Evolutionary conservation across 1,139 yeast species (phyloP), one percentile per base, ranked within the genome.

Genomic region (Taphrina communis): DNA sequence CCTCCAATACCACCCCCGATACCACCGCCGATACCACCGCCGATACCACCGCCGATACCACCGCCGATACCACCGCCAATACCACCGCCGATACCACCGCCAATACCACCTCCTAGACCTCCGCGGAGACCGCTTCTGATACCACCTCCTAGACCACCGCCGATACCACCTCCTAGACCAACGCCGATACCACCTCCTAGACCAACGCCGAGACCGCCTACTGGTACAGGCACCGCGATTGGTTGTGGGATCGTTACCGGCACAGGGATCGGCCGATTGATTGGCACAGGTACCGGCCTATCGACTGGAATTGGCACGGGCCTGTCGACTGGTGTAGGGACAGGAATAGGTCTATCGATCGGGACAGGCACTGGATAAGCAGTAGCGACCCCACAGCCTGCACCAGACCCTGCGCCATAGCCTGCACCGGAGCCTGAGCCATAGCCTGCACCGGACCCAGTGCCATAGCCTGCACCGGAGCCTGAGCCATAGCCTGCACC

Each of bases 271-370:
- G 17, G 17, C 17, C 17, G 17, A 17, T 17, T 17, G 9, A 50
- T 14, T 17, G 55, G 55, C 11, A 50, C 55, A 11, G 55, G 55
- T 7, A 50, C 19, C 36, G 55, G 55, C 19, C 55, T 50, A 36
- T 50, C 55, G n/a, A 50, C 55, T 21, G 55, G 55, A n/a, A 50
- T n/a, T 12, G 55, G 55, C 11, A 50, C 17, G n/a, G 58, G 58
- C 36, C 58, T 31, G 25, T 35, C 25, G 42, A 53, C 58, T 1
- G 58, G 58, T 6, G 21, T 35, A 21, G 56, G 56, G 19, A 53
- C 58, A 8, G 41, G 58, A 17, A 53, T 36, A 9, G 58, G 58
- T 36, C 58, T 31, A 17, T 53, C 42, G 42, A 53, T 42, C 17
- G 58, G 58, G 14, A 53, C 42, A 9, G 58, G 58, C 12, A 53